phyloP scores from a whole-genome alignment of 257 asterid genomes.

The Cynanchum wilfordii region DNA sequence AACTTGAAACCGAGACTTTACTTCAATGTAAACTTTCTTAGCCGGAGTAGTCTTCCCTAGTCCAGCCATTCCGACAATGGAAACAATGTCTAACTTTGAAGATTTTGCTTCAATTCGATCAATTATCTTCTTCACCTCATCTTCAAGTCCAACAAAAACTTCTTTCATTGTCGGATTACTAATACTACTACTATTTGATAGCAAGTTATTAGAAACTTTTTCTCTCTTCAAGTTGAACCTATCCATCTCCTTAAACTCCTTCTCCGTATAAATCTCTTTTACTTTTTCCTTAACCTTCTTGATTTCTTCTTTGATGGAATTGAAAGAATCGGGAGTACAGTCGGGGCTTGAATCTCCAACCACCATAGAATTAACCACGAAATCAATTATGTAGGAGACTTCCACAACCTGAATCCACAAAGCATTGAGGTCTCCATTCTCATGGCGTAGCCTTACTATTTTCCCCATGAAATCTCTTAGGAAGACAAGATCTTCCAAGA shows the following conservation, averaged over 20 bases:
- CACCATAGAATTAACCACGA: neutral
- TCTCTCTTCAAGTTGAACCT: too few relatives aligned
- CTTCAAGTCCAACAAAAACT: neutral
- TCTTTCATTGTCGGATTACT: neutral
- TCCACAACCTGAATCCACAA: neutral
- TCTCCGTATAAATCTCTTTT: neutral
- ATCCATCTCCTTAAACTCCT: neutral
- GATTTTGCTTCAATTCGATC: neutral
- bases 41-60: conserved; percentile 9
- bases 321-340: neutral
- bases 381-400: conserved; percentile 1
- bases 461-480: neutral
- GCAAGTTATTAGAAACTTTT: neutral
- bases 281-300: neutral
- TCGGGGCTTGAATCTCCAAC: neutral
- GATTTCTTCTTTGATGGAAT: neutral
- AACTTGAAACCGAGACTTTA: conserved; percentile 1
- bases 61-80: conserved; percentile 9
- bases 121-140: neutral
- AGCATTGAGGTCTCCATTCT: neutral
- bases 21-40: neutral
- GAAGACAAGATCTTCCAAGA: neutral
- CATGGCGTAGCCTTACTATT: neutral
- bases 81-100: neutral
- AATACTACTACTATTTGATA: neutral